Conservation (phyloP, 73 alveolate genomes). For the Tetrahymena elliotti region DNA sequence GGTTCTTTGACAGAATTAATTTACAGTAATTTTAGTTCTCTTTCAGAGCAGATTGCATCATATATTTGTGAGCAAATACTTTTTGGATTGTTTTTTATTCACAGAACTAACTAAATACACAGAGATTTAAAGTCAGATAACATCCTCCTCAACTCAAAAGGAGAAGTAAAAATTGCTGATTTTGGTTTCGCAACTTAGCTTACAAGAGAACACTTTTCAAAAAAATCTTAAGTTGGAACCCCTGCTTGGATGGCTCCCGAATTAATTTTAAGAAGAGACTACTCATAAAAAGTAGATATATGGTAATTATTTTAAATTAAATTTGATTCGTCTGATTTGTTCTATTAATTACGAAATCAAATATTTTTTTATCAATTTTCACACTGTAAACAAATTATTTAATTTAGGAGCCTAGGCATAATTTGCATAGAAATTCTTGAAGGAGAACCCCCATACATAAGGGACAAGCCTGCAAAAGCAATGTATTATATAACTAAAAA, state of each 20-base stretch:
- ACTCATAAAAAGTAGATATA: slow-evolving; percentile 8
- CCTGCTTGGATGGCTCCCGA: slow-evolving; percentile 43
- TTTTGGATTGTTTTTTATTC: slow-evolving; percentile 35
- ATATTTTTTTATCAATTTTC: background rate
- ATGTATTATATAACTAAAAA: slow-evolving; percentile 51
- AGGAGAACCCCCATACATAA: slow-evolving; percentile 67
- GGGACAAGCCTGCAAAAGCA: slow-evolving; percentile 51
- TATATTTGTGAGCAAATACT: slow-evolving; percentile 38
- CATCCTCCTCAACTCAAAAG: slow-evolving; percentile 50
- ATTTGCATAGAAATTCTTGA: slow-evolving; percentile 42
- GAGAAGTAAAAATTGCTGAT: slow-evolving; percentile 66
- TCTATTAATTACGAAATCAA: background rate
- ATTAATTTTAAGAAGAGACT: background rate
- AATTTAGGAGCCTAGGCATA: background rate
- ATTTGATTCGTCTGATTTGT: background rate
- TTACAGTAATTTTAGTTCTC: background rate
- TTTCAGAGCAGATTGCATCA: slow-evolving; percentile 26
- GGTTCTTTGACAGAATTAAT: background rate
- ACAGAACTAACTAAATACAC: slow-evolving; percentile 53
- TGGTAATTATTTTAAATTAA: background rate
- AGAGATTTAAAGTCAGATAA: slow-evolving; percentile 79
- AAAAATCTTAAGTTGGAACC: background rate
- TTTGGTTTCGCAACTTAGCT: slow-evolving; percentile 82
- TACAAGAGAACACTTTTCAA: background rate
- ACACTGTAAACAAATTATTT: background rate